These are phyloP conservation scores for Rhodotorula sp. DNA, from an alignment of 1,284 basidiomycete genomes.

Conservation along the genomic window DNA sequence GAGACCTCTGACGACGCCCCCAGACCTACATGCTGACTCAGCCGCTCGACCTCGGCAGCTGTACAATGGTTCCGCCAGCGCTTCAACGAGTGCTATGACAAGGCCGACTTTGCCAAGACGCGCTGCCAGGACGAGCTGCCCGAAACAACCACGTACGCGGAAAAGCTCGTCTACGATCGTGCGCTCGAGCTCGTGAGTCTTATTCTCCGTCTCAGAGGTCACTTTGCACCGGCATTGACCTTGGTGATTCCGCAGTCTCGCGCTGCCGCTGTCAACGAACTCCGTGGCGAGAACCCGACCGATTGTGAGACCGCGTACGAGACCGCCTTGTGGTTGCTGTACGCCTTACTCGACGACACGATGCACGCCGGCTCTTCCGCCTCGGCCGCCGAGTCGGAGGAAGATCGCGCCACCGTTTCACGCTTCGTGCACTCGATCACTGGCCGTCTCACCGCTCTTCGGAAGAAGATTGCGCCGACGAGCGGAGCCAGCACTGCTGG, in stretches of 20 bases:
- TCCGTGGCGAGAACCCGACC: conserved; percentile 69
- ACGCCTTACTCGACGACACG: conserved; percentile 83
- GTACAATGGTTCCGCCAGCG: conserved; percentile 59
- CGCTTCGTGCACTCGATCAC: conserved; percentile 54
- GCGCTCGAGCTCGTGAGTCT: conserved; percentile 56
- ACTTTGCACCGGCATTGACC: neutral
- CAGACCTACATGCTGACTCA: neutral
- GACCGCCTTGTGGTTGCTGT: conserved; percentile 86
- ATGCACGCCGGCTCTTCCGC: conserved; percentile 63
- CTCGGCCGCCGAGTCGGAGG: conserved; percentile 60
- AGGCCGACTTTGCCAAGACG: conserved; percentile 57
- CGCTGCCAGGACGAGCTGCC: conserved; percentile 53
- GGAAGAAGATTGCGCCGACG: conserved; percentile 29
- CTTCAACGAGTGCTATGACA: conserved; percentile 60
- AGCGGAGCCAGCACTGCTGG: neutral
- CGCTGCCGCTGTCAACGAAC: conserved; percentile 84
- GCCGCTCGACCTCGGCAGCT: conserved; percentile 43
- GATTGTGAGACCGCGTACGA: conserved; percentile 92
- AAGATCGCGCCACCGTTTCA: conserved; percentile 74
- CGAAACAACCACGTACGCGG: conserved; percentile 52
- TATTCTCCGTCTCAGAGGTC: neutral
- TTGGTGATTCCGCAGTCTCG: conserved; percentile 64
- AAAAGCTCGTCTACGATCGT: conserved; percentile 58
- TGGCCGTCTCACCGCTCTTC: conserved; percentile 29
- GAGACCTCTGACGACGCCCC: no score